Base-by-base conservation (phyloP, 1,139 yeast species). In the Hyphopichia khmerensis region DNA sequence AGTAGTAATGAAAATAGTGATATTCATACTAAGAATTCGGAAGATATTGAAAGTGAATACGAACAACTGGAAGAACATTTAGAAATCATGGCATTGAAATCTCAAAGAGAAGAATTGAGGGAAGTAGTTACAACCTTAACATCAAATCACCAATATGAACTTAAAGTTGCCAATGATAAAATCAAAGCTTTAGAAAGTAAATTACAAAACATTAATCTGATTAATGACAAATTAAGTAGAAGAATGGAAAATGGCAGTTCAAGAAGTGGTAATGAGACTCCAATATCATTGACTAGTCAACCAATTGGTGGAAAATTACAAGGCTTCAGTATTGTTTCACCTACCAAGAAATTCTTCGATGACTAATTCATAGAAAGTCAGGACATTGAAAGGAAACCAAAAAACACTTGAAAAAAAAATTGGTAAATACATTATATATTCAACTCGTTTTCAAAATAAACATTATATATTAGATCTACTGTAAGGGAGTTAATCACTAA, bases 71-170 rank as follows among this genome's bases (percentile, higher is more conserved):
- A 59, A 34, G 64, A 60, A 32, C 55, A 55, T 38, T 48, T 65
- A n/a, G 73, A 69, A 42, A 61, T 73, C 17, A 46, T 53, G 26
- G 59, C 67, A 26, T 60, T 80, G 45, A 77, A 72, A 46, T 59
- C 60, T 16, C 88, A 82, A 58, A 59, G 84, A 36, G 84, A 81
- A 44, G 84, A 79, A 41, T 66, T 82, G 39, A 65, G 87, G 24
- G 84, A 80, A 40, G 82, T 80, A 26, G 65, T 73, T 24, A 59
- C 67, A 35, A 64, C 67, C 46, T 55, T 74, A 43, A 67, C 71
- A 13, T 48, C 63, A 3, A 63, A 63, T 34, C 74, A 71, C 41
- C 58, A 56, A 33, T 63, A 62, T 31, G 79, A 73, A 47, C 46
- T 65, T 44, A 69, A 64, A 44, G 45, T 58, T 42, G 72, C 75